phyloP scores from a whole-genome alignment of 1,284 basidiomycete species.

The Pseudozyma thailandica region DNA sequence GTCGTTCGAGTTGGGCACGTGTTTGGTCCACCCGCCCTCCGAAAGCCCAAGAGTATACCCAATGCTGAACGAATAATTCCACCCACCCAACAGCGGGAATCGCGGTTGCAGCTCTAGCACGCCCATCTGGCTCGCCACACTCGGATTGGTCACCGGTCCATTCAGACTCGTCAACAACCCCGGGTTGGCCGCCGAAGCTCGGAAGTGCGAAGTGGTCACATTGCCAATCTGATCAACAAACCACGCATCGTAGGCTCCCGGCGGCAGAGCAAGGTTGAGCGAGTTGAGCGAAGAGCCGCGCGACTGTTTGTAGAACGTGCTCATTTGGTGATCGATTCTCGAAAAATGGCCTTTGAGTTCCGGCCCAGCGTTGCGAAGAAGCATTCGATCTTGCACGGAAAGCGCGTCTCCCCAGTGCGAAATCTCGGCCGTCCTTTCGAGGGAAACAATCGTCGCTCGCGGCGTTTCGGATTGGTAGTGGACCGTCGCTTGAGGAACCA shows the following conservation, averaged over 20 bases:
- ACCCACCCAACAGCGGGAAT: conserved; percentile 93
- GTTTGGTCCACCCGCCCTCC: conserved; percentile 72
- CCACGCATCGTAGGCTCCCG: conserved; percentile 37
- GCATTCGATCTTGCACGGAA: conserved; percentile 88
- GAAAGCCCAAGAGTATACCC: conserved; percentile 82
- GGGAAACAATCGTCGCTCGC: conserved; percentile 78
- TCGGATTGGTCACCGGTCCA: neutral
- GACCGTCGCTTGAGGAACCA: conserved; percentile 71
- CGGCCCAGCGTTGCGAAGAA: conserved; percentile 87
- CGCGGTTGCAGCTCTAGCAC: conserved; percentile 82
- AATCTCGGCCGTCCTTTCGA: conserved; percentile 85
- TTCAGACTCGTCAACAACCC: conserved; percentile 4
- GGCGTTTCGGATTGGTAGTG: conserved; percentile 86
- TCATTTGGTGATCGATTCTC: conserved; percentile 83
- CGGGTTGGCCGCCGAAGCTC: conserved; percentile 70
- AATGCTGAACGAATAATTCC: conserved; percentile 95
- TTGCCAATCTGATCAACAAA: conserved; percentile 78
- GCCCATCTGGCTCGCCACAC: conserved; percentile 66
- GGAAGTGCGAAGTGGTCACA: conserved; percentile 91
- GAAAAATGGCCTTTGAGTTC: conserved; percentile 95
- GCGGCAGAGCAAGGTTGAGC: conserved; percentile 73
- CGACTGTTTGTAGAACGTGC: conserved; percentile 74
- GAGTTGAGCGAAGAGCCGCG: conserved; percentile 79
- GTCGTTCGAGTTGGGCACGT: conserved; percentile 12
- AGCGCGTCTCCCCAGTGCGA: conserved; percentile 97